A percentile compares a stretch with the other conserved stretches of the same genome.
Conservation (phyloP, 2,329 filamentous ascomycete genomes). For the Tolypocladium guangdongense region DNA sequence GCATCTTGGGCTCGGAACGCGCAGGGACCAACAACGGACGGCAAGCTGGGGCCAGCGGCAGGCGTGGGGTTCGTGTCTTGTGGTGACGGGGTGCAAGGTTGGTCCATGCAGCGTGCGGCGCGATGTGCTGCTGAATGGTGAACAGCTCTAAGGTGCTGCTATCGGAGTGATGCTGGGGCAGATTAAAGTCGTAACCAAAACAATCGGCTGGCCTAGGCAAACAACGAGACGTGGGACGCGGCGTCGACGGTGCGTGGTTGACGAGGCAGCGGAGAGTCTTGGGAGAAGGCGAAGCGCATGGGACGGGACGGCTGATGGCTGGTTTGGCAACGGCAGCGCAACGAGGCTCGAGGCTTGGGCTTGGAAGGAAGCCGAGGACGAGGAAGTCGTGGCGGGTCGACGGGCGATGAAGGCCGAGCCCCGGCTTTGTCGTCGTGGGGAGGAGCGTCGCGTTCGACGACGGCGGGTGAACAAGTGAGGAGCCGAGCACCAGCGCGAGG, state of each 20-base stretch:
- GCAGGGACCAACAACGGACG: background rate
- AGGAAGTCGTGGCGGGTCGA: background rate
- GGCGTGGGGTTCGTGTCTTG: background rate
- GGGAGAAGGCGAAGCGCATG: background rate
- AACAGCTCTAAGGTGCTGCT: slow-evolving; percentile 7
- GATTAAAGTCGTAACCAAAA: slow-evolving; percentile 21
- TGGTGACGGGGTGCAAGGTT: background rate
- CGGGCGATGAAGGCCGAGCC: background rate
- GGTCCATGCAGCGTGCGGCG: slow-evolving; percentile 1
- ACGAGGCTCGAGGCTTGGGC: background rate
- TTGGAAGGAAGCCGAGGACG: background rate
- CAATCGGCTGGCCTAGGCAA: slow-evolving; percentile 6
- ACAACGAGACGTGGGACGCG: slow-evolving; percentile 8
- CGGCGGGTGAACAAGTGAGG: background rate
- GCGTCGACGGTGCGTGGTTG: background rate
- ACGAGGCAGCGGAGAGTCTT: background rate
- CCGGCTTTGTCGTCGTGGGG: background rate
- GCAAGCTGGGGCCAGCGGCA: background rate
- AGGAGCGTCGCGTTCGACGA: background rate
- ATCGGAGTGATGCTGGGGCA: slow-evolving; percentile 15
- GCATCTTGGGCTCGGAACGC: background rate
- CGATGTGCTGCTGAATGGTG: background rate
- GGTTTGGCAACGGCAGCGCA: background rate
- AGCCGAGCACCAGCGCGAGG: background rate
- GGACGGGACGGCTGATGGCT: background rate